A percentile compares a stretch with the other conserved stretches of the same genome.
These are phyloP conservation scores for Podaxis sp. DNA, from an alignment of 768 basidiomycete species.

Conservation along the genomic window DNA sequence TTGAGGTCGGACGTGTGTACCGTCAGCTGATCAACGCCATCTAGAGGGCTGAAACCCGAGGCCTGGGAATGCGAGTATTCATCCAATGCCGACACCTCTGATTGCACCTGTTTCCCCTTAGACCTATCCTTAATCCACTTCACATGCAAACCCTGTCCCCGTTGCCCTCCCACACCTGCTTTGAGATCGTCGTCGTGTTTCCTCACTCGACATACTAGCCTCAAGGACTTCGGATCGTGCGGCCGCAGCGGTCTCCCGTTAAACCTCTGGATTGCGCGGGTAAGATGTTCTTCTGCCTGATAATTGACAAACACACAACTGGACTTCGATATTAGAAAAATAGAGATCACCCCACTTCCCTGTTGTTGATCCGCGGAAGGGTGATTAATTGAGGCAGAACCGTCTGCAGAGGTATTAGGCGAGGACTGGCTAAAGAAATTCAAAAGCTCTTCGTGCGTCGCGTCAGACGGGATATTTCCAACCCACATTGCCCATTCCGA, in stretches of 20 bases:
- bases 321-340: slow-evolving; percentile 94
- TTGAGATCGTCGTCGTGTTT: slow-evolving; percentile 81
- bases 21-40: slow-evolving; percentile 26
- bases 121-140: slow-evolving; percentile 72
- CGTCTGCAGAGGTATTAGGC: slow-evolving; percentile 10
- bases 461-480: slow-evolving; percentile 86
- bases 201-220: slow-evolving; percentile 81
- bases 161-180: slow-evolving; percentile 89
- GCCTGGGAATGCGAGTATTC: slow-evolving; percentile 21
- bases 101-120: slow-evolving; percentile 28
- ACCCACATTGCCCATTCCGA: slow-evolving; percentile 98
- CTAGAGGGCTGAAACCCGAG: slow-evolving; percentile 11
- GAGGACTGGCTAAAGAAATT: slow-evolving; percentile 63
- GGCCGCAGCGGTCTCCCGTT: slow-evolving; percentile 73
- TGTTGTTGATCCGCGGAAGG: background rate
- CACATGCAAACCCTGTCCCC: slow-evolving; percentile 81
- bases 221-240: slow-evolving; percentile 68
- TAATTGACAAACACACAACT: slow-evolving; percentile 95
- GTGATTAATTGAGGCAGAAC: slow-evolving; percentile 27
- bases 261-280: slow-evolving; percentile 67
- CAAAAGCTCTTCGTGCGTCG: slow-evolving; percentile 84
- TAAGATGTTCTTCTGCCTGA: slow-evolving; percentile 58
- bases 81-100: slow-evolving; percentile 23
- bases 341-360: slow-evolving; percentile 63
- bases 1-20: slow-evolving; percentile 29